Evolutionary conservation across 2,329 filamentous ascomycete genomes (phyloP), one percentile per base, ranked within the genome.

Genomic region (Penicillium aurantiogriseum): DNA sequence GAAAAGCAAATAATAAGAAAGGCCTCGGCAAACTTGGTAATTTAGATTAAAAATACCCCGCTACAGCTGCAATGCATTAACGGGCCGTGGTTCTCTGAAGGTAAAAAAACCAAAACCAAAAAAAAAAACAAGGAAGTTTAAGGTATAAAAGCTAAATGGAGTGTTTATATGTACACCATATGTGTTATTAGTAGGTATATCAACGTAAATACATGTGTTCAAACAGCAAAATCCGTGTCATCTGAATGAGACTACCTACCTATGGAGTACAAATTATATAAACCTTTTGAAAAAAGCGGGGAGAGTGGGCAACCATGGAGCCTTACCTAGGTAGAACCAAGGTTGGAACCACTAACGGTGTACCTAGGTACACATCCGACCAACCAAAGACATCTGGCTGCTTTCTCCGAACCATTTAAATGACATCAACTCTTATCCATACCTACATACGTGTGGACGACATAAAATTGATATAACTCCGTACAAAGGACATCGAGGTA

Each of bases 351-450:
- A 31, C 31, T 19, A 33, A 42, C 46, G 53, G 38, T 21, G 9
- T 29, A n/a, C n/a, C n/a, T n/a, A n/a, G n/a, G n/a, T n/a, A 44
- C 2, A 27, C 5, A 10, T 51, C 46, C 23, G 23, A 13, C 56
- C 51, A 58, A 58, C 36, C 3, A 50, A 36, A 39, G 4, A n/a
- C 2, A 8, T 6, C 13, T 45, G 57, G 54, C 40, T 60, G 8
- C 23, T 40, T 48, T 55, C 17, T 56, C 54, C 55, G 25, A 11
- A 45, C 31, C 35, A 50, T 11, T 40, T n/a, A 5, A 17, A 46
- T 31, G 27, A 46, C 4, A 9, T 31, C 27, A 21, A 46, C 7
- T 15, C 13, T 23, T 23, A 33, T 15, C 15, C 27, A 31, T 7
- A 42, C 6, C 7, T 15, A 8, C 27, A 31, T 7, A 42, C 6